Evolutionary conservation across 306 rosid species (phyloP).

Genomic region (Begonia peltatifolia): DNA sequence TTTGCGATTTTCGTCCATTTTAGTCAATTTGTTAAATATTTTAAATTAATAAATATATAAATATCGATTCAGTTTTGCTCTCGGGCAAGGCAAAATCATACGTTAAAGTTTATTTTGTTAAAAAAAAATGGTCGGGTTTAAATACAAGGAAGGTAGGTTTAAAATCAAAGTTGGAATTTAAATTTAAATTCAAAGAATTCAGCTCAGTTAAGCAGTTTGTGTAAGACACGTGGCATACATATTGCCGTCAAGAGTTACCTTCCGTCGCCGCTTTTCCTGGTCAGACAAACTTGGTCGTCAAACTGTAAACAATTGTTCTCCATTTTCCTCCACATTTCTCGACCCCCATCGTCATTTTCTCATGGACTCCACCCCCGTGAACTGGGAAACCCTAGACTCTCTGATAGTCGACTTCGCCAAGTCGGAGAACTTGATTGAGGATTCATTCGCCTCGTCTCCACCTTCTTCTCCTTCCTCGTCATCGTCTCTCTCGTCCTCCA

Average conservation of each 20-base stretch:
- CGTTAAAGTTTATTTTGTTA: too few relatives aligned
- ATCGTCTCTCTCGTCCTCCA: slow-evolving; percentile 55
- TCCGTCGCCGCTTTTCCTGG: slow-evolving; percentile 35
- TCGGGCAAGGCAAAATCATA: too few relatives aligned
- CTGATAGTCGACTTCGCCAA: slow-evolving; percentile 77
- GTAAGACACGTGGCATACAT: too few relatives aligned
- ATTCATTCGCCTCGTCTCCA: slow-evolving; percentile 18
- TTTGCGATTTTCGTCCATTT: too few relatives aligned
- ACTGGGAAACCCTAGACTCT: slow-evolving; percentile 89
- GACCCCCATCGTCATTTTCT: slow-evolving; percentile 1
- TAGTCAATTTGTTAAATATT: too few relatives aligned
- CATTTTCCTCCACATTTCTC: not conserved
- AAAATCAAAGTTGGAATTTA: too few relatives aligned
- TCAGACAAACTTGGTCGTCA: slow-evolving; percentile 3
- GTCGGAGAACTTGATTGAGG: slow-evolving; percentile 78
- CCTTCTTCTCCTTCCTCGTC: slow-evolving; percentile 24
- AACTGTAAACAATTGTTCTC: slow-evolving; percentile 3
- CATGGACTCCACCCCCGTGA: slow-evolving; percentile 75
- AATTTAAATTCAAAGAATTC: too few relatives aligned
- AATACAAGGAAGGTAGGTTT: too few relatives aligned
- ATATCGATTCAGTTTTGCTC: too few relatives aligned
- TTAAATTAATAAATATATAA: too few relatives aligned
- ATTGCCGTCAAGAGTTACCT: not conserved
- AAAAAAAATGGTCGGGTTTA: too few relatives aligned
- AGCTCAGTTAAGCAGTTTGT: too few relatives aligned